Evolutionary conservation across 805 yeast genomes (phyloP).

Genomic region (Candida verbasci): DNA sequence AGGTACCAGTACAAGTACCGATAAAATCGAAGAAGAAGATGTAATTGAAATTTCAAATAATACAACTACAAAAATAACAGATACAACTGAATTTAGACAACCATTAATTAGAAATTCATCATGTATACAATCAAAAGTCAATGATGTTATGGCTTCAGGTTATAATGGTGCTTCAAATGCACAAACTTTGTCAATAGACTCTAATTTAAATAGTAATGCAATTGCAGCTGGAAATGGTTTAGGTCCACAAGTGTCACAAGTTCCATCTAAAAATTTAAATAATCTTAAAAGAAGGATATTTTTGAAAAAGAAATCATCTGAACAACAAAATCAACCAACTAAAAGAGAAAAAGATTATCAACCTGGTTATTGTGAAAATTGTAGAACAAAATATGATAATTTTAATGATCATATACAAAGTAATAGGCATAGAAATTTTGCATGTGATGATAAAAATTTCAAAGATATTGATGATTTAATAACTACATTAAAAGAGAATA

Average conservation of each 20-base stretch:
- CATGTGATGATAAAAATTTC: slow-evolving; percentile 66
- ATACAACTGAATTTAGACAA: slow-evolving; percentile 18
- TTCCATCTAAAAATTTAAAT: slow-evolving; percentile 48
- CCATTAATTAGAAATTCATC: slow-evolving; percentile 33
- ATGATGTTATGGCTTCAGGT: slow-evolving; percentile 40
- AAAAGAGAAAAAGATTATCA: slow-evolving; percentile 21
- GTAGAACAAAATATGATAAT: slow-evolving; percentile 76
- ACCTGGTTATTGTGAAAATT: slow-evolving; percentile 92
- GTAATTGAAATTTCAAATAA: not conserved
- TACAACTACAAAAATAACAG: not conserved
- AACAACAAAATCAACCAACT: slow-evolving; percentile 14
- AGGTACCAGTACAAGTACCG: slow-evolving; percentile 27
- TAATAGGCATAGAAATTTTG: slow-evolving; percentile 73
- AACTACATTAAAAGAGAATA: slow-evolving; percentile 40
- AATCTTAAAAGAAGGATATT: slow-evolving; percentile 44
- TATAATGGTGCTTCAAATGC: slow-evolving; percentile 44
- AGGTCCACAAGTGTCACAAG: slow-evolving; percentile 57
- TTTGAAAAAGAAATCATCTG: slow-evolving; percentile 30
- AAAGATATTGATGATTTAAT: slow-evolving; percentile 73
- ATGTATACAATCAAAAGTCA: slow-evolving; percentile 31
- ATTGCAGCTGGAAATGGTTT: slow-evolving; percentile 48
- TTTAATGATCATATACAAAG: slow-evolving; percentile 72
- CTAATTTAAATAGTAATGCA: slow-evolving; percentile 31
- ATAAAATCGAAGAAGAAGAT: slow-evolving; percentile 11
- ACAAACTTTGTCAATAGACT: slow-evolving; percentile 36